Conservation (phyloP, 192 early-diverging fungal species). For the Coemansia sp. region DNA sequence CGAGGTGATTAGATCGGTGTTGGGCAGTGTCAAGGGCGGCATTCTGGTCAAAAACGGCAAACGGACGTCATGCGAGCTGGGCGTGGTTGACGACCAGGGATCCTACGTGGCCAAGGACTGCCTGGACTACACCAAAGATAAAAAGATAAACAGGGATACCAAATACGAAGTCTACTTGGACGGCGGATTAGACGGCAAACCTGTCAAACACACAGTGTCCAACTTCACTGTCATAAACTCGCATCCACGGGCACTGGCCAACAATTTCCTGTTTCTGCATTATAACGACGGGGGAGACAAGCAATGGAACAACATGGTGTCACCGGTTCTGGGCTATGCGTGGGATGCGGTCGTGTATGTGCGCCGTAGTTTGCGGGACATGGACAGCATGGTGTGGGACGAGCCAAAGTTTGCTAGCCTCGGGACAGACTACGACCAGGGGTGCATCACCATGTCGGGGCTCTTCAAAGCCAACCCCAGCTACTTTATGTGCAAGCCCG, state of each 20-base stretch:
- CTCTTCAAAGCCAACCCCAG: not conserved
- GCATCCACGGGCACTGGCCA: not conserved
- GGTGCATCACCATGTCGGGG: not conserved
- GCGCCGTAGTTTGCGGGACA: not conserved
- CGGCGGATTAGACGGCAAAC: conserved; percentile 4
- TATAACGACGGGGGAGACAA: not conserved
- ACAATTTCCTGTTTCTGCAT: conserved; percentile 1
- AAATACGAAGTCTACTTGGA: conserved; percentile 15
- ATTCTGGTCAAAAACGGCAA: conserved; percentile 11
- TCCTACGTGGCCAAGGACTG: conserved; percentile 2
- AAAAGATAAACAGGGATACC: not conserved
- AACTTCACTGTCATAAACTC: not conserved
- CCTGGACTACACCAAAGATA: conserved; percentile 4
- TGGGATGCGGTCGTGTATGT: conserved; percentile 6
- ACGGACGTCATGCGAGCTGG: conserved; percentile 13
- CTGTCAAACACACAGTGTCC: conserved; percentile 3
- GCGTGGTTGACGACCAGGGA: conserved; percentile 7
- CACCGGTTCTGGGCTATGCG: not conserved
- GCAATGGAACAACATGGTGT: conserved; percentile 1
- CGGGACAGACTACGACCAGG: not conserved
- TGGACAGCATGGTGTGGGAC: conserved; percentile 1
- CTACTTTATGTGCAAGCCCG: not conserved
- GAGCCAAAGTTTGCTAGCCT: not conserved
- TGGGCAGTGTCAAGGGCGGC: conserved; percentile 1
- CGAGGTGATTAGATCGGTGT: not conserved